A percentile compares a stretch with the other conserved stretches of the same genome.
These are phyloP conservation scores for Neofusicoccum cordaticola DNA, from an alignment of 2,329 filamentous ascomycete species.

Conservation along the genomic window DNA sequence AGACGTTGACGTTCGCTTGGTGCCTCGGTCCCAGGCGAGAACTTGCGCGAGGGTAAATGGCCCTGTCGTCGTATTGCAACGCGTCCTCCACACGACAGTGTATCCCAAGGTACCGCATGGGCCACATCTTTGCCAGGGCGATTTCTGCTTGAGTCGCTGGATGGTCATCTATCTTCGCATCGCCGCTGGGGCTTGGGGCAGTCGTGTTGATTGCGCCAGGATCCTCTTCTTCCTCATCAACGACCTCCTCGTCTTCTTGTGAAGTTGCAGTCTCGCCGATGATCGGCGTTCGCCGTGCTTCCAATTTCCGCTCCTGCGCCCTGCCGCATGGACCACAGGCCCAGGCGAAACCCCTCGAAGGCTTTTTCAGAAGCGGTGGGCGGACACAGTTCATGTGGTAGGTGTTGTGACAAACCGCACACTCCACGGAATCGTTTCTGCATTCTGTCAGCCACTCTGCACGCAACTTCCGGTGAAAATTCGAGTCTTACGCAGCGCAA, in stretches of 20 bases:
- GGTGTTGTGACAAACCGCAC: constrained; percentile 88
- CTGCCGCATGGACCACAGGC: constrained; percentile 94
- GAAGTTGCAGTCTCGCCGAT: constrained; percentile 55
- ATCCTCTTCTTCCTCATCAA: constrained; percentile 68
- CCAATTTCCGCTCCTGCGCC: constrained; percentile 88
- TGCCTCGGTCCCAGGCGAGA: constrained; percentile 88
- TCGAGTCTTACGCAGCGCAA: constrained; percentile 75
- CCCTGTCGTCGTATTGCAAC: constrained; percentile 89
- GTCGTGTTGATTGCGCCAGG: constrained; percentile 42
- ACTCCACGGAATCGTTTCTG: constrained; percentile 93
- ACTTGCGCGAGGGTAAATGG: constrained; percentile 90
- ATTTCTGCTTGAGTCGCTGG: constrained; percentile 79
- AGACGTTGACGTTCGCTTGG: constrained; percentile 80
- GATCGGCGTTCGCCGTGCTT: constrained; percentile 82
- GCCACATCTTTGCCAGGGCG: constrained; percentile 91
- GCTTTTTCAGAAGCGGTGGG: constrained; percentile 89
- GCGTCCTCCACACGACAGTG: constrained; percentile 95
- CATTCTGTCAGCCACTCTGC: constrained; percentile 21
- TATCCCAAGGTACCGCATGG: constrained; percentile 90
- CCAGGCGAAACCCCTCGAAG: constrained; percentile 96
- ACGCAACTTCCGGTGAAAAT: no score
- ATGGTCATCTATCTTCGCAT: constrained; percentile 56
- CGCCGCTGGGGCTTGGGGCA: constrained; percentile 46
- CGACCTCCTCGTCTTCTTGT: constrained; percentile 62
- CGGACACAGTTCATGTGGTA: constrained; percentile 99